Evolutionary conservation across 1,139 yeast species (phyloP).

Genomic region (Hanseniaspora gamundiae): DNA sequence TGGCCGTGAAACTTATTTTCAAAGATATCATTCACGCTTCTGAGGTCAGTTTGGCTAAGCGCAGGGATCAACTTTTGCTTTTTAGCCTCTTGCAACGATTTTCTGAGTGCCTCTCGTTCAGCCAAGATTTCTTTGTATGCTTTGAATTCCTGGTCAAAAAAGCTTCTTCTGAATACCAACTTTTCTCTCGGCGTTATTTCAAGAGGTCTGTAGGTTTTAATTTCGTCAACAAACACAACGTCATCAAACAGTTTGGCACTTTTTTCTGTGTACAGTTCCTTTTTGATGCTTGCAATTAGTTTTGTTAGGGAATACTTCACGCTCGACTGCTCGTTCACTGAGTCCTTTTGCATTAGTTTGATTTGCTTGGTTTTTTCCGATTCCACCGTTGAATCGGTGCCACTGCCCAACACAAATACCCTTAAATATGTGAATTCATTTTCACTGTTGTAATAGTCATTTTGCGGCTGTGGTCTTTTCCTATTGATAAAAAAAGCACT

Average conservation of each 20-base stretch:
- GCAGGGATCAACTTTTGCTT: slow-evolving; percentile 16
- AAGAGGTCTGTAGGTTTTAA: slow-evolving; percentile 10
- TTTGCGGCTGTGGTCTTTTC: not conserved
- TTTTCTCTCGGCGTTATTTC: slow-evolving; percentile 15
- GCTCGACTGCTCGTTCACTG: not conserved
- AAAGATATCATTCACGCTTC: slow-evolving; percentile 23
- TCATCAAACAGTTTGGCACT: slow-evolving; percentile 16
- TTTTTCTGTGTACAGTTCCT: slow-evolving; percentile 2
- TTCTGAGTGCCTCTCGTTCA: slow-evolving; percentile 30
- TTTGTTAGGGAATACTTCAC: not conserved
- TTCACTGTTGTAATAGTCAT: not conserved
- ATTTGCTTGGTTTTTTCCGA: not conserved
- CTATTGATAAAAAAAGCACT: slow-evolving; percentile 1
- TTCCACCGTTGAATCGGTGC: not conserved
- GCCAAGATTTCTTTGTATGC: slow-evolving; percentile 32
- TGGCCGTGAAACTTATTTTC: not conserved
- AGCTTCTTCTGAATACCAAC: slow-evolving; percentile 14
- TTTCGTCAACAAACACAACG: slow-evolving; percentile 22
- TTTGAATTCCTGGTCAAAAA: slow-evolving; percentile 27
- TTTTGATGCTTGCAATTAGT: not conserved
- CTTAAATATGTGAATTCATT: not conserved
- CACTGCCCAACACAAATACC: not conserved
- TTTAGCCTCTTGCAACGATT: slow-evolving; percentile 23
- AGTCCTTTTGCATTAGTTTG: not conserved
- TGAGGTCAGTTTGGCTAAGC: slow-evolving; percentile 25